Percentiles rank a stretch among this genome's conserved stretches.
Evolutionary conservation across 352 stramenopile species (phyloP).

Genomic region (Phytopythium kandeliae): DNA sequence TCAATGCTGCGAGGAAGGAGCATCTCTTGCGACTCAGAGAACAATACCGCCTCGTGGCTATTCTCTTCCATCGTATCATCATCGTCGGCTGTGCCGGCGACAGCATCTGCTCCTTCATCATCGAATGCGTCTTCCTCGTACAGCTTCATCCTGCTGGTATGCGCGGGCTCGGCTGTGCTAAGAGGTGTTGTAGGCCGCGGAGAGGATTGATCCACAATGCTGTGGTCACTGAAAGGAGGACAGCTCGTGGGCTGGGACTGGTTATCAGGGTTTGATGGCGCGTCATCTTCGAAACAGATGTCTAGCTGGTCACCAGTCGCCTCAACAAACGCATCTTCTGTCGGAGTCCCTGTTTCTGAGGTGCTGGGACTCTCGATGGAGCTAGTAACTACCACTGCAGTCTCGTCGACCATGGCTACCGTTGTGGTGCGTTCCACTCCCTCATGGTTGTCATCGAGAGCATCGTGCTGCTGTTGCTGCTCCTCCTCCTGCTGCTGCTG

Average conservation of each 20-base stretch:
- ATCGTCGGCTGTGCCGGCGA: not conserved
- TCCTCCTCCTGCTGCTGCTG: not conserved
- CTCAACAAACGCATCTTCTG: not conserved
- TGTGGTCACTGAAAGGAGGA: not conserved
- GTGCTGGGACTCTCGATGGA: too few species aligned
- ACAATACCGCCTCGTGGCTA: too few species aligned
- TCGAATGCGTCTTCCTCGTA: conserved; percentile 37
- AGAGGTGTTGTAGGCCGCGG: not conserved
- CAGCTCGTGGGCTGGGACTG: not conserved
- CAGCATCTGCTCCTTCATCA: conserved; percentile 6
- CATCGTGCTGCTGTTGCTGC: not conserved
- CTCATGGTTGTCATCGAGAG: too few species aligned
- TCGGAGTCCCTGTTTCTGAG: too few species aligned
- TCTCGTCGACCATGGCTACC: not conserved
- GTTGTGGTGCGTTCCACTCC: not conserved
- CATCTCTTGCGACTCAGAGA: too few species aligned
- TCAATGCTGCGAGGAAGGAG: too few species aligned
- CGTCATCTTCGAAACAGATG: not conserved
- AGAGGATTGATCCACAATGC: not conserved
- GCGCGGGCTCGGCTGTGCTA: not conserved
- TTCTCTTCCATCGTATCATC: too few species aligned
- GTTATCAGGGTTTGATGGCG: not conserved
- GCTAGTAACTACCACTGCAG: not conserved
- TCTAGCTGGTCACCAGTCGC: not conserved
- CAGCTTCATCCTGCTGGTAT: conserved; percentile 7